Base-by-base conservation (phyloP, 331 rosid species). In the Acacia pycnantha region DNA sequence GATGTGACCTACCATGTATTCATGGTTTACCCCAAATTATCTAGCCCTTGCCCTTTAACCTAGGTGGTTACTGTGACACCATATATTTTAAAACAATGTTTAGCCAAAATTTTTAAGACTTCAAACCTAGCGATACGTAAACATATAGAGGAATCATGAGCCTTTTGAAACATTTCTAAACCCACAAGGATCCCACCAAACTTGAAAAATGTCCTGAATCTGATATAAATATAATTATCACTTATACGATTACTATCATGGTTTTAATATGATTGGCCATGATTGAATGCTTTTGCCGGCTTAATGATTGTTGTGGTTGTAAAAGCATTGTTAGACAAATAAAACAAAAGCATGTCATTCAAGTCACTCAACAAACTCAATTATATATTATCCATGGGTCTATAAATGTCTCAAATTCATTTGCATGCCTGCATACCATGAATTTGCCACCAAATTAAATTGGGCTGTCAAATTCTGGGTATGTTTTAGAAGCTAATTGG, bases 401-500 rank as follows among this genome's bases (percentile, higher is more conserved):
- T 64, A 12, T 29, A 6, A 62, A 62, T 62, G 2, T 22, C 40
- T 27, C 31, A 10, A 62, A 26, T 27, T 62, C 21, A 64, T 14
- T 29, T 33, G 16, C 22, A 29, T 29, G 43, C 41, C 1, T 15
- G 40, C 18, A 31, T 14, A 31, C n/a, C n/a, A 7, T 15, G 15
- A 64, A 29, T 6, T 29, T 64, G 11, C 70, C 2, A 7, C 12
- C 70, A 64, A 64, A 62, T 62, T 62, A 26, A 14, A 27, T 62
- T 62, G 46, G 53, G 50, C 15, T 64, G 82, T 64, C 41, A 15
- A 21, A 70, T 81, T 50, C n/a, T 53, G 72, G 11, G 24, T 71
- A 56, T n/a, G 27, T 56, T n/a, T 56, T n/a, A 56, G 62, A 19
- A 56, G 48, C 67, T 81, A 29, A 31, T 77, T 81, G 53, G 40